Evolutionary conservation across 2,329 filamentous ascomycete genomes (phyloP).

Genomic region (Thielaviopsis punctulata): DNA sequence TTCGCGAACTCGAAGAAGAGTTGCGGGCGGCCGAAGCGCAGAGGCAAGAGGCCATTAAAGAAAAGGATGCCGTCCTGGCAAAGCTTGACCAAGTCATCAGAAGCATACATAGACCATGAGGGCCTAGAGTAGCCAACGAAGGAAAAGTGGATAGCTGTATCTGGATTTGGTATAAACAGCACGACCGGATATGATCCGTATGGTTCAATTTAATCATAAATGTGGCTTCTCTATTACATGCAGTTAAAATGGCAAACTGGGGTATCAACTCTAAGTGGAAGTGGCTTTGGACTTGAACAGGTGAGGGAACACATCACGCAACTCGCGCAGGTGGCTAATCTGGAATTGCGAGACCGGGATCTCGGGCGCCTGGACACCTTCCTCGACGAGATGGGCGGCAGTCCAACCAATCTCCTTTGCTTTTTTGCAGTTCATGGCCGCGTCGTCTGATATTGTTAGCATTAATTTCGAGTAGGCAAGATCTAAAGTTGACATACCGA

Average conservation of each 20-base stretch:
- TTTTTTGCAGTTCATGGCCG: conserved; percentile 60
- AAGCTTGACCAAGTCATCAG: conserved; percentile 45
- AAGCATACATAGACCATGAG: conserved; percentile 39
- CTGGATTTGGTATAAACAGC: not conserved
- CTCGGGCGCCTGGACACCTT: conserved; percentile 44
- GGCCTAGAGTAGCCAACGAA: no score
- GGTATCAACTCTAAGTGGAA: not conserved
- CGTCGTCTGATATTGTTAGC: conserved; percentile 49
- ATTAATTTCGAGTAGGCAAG: not conserved
- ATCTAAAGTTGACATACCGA: conserved; percentile 45
- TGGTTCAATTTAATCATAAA: not conserved
- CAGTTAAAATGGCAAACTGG: not conserved
- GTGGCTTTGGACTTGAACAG: conserved; percentile 50
- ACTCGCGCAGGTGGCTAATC: conserved; percentile 57
- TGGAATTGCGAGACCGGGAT: conserved; percentile 54
- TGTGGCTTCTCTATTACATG: not conserved
- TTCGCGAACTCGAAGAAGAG: conserved; percentile 47
- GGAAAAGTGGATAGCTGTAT: no score
- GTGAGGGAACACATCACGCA: conserved; percentile 62
- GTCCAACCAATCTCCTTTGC: conserved; percentile 74
- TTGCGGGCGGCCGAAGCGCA: conserved; percentile 45
- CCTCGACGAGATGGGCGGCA: conserved; percentile 70
- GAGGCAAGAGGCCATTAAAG: conserved; percentile 43
- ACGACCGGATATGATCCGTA: not conserved
- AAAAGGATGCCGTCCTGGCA: conserved; percentile 42